phyloP scores from a whole-genome alignment of 345 rosid genomes.

The Microcos paniculata region DNA sequence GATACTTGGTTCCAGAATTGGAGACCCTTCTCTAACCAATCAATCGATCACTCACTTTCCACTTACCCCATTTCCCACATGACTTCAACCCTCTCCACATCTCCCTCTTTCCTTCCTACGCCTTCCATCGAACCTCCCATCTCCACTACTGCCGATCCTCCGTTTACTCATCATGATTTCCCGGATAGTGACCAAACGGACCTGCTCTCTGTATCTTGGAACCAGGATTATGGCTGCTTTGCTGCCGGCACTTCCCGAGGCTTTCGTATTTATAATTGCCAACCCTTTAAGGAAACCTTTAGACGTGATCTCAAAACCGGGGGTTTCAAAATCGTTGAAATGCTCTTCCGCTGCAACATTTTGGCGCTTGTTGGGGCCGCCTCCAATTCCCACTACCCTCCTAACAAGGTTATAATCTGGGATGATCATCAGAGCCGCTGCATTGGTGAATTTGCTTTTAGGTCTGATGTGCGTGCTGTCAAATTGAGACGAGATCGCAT shows the following conservation, averaged over 20 bases:
- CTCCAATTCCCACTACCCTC: slow-evolving; percentile 73
- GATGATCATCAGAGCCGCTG: slow-evolving; percentile 88
- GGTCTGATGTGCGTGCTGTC: slow-evolving; percentile 79
- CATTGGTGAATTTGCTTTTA: slow-evolving; percentile 78
- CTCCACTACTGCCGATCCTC: slow-evolving; percentile 30
- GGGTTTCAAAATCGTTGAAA: slow-evolving; percentile 84
- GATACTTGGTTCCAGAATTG: neutral
- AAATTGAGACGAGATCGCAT: slow-evolving; percentile 71
- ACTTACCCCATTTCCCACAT: slow-evolving; percentile 19
- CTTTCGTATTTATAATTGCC: slow-evolving; percentile 74
- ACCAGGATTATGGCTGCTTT: slow-evolving; percentile 85
- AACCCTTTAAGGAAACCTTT: slow-evolving; percentile 82
- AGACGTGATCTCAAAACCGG: slow-evolving; percentile 64
- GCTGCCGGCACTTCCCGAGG: slow-evolving; percentile 77
- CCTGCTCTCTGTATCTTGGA: slow-evolving; percentile 78
- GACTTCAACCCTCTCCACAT: slow-evolving; percentile 51
- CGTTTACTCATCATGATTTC: slow-evolving; percentile 31
- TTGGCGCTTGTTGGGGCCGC: slow-evolving; percentile 80
- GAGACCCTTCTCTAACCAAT: neutral
- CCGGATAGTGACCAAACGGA: slow-evolving; percentile 43
- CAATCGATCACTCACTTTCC: too few species aligned
- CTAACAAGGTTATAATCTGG: slow-evolving; percentile 85
- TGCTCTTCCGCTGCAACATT: slow-evolving; percentile 88
- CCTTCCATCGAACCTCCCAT: neutral
- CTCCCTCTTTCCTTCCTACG: slow-evolving; percentile 27